Evolutionary conservation across 2,329 filamentous ascomycete species (phyloP), one percentile per base, ranked within the genome.

Genomic region (Stagonosporopsis tanaceti): DNA sequence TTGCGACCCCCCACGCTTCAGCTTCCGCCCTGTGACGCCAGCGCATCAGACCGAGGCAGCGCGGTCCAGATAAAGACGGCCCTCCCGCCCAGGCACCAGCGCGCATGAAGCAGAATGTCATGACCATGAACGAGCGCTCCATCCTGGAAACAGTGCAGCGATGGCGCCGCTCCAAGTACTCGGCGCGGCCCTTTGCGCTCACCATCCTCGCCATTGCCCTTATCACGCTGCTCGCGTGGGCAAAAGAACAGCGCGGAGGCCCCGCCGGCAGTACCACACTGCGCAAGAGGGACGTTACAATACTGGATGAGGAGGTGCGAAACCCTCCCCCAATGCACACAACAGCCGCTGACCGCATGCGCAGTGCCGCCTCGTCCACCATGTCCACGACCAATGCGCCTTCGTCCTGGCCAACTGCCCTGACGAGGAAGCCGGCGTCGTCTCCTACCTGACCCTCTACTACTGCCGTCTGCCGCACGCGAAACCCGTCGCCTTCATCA

Each of bases 381-480:
- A 85, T 45, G 89, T 88, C 50, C 37, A 38, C 39, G 90, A 99
- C 74, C 87, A 97, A 79, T 99, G 95, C 80, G 87, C 88, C 65
- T 98, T 95, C 77, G 87, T 98, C 56, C 87, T 83, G 65, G 82
- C 84, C 54, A 90, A 97, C 76, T 99, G 95, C 76, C 82, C 85
- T 32, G 92, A 96, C 69, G 92, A 97, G 73, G 91, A 97, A 78
- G 91, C 93, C 51, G 94, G 95, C 28, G 85, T 98, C 61, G 80
- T 97, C 56, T 90, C 92, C 25, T 99, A 99, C 77, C 85, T 98
- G 44, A 84, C 88, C 20, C 82, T 98, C 52, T 99, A 97, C 81
- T 99, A 97, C 78, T 99, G 95, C 82, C 80, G 81, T 40, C 82
- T 96, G 32, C 81, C 82, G 52, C 77, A 86, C 51, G 87, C 82